Evolutionary conservation across 495 filamentous ascomycete species (phyloP).

Genomic region (Lepraria neglecta): DNA sequence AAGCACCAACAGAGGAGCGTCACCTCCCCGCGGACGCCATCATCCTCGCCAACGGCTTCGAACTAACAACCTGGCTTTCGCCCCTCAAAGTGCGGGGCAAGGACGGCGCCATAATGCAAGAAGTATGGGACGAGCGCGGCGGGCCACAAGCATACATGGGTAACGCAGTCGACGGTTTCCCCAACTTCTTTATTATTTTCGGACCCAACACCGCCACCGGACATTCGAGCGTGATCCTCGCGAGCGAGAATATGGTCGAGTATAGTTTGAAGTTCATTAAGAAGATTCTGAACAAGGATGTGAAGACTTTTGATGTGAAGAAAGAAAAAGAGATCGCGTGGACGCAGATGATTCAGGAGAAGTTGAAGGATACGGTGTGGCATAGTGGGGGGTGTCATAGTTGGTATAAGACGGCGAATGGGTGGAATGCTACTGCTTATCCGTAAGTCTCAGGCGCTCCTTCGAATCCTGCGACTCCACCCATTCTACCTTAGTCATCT

Average conservation of each 20-base stretch:
- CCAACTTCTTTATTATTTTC: conserved; percentile 63
- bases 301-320: conserved; percentile 41
- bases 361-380: conserved; percentile 49
- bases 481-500: background rate
- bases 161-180: conserved; percentile 58
- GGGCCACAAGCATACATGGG: conserved; percentile 59
- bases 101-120: conserved; percentile 43
- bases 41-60: conserved; percentile 54
- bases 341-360: conserved; percentile 47
- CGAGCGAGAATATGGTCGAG: conserved; percentile 53
- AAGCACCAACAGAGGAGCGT: conserved; percentile 32
- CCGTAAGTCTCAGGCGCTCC: conserved; percentile 40
- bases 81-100: conserved; percentile 41
- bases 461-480: too few relatives aligned
- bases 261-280: conserved; percentile 41
- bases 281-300: conserved; percentile 37
- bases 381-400: conserved; percentile 46
- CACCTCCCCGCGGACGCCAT: conserved; percentile 53
- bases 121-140: conserved; percentile 49
- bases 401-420: conserved; percentile 52
- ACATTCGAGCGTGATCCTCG: conserved; percentile 55
- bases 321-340: conserved; percentile 50
- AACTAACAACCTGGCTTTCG: conserved; percentile 40
- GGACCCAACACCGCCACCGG: conserved; percentile 62
- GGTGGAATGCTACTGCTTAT: conserved; percentile 56